Base-by-base conservation (phyloP, 2,329 filamentous ascomycete genomes). In the Thelonectria discophora region DNA sequence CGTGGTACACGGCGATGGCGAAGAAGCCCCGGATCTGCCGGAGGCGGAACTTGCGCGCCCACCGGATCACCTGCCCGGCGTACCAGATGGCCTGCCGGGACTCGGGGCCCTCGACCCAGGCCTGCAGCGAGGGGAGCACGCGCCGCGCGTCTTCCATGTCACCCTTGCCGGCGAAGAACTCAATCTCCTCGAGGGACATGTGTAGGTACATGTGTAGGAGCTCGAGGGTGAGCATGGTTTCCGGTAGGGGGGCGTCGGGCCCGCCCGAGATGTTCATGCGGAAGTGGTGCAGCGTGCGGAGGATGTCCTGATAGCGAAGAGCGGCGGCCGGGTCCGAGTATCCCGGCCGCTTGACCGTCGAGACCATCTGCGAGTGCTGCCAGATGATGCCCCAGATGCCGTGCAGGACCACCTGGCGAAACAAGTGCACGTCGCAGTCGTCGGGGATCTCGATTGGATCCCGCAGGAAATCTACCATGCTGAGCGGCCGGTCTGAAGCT, bases 381-480 rank as follows among this genome's bases (percentile, higher is more conserved):
- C 62, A 65, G 4, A 65, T 46, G 55, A 65, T 65, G 7, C 62
- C 62, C 62, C 62, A 65, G 47, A 65, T 57, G 3, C 60, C 62
- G 8, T 30, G 46, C 6, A 65, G 43, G 21, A 65, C 48, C 13
- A 65, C 56, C 2, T 60, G 48, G 1, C 48, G 50, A 11, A 50
- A 63, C 13, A 65, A 54, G 5, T 62, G 47, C 1, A 57, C 32
- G 24, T 63, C 62, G 32, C 53, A 65, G 7, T 55, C 52, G 2
- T 59, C 55, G 3, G 55, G 54, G 10, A 63, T 55, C 48, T 65
- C 62, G 15, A 58, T 48, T 3, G 62, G 57, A 6, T 53, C 55
- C 7, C 60, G 62, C 11, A 65, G 20, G 11, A 59, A 65, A 17
- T 60, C 51, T n/a, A 57, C 32, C 3, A 65, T 43, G 12, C 45